These are phyloP conservation scores for Cyclotella choctawhatcheeana DNA, from an alignment of 108 stramenopile genomes.

Conservation along the genomic window DNA sequence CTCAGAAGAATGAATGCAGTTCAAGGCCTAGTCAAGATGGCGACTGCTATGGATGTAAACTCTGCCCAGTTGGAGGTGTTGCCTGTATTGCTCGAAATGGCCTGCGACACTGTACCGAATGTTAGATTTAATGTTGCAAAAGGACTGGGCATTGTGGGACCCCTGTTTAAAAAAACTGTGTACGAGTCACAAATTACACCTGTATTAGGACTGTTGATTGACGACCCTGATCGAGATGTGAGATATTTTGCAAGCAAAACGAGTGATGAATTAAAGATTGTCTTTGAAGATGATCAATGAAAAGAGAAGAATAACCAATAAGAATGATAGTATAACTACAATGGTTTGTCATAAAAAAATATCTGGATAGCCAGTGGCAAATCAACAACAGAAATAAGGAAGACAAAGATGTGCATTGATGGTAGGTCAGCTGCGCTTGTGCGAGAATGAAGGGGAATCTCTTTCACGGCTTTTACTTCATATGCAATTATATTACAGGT, in stretches of 20 bases:
- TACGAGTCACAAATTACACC: conserved; percentile 79
- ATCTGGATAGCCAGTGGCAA: too few relatives aligned
- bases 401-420: too few relatives aligned
- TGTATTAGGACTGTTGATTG: conserved; percentile 73
- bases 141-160: conserved; percentile 78
- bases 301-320: too few relatives aligned
- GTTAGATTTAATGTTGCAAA: conserved; percentile 97
- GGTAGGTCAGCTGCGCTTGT: too few relatives aligned
- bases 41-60: conserved; percentile 72
- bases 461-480: too few relatives aligned
- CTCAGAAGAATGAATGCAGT: conserved; percentile 91
- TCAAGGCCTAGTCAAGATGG: conserved; percentile 84
- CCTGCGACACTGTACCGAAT: conserved; percentile 94
- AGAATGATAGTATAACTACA: too few relatives aligned
- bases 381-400: too few relatives aligned
- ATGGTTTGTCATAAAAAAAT: too few relatives aligned
- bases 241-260: conserved; percentile 85
- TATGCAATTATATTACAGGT: too few relatives aligned
- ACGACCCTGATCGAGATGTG: conserved; percentile 93
- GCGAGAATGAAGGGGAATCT: too few relatives aligned
- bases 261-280: conserved; percentile 24
- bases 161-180: conserved; percentile 62
- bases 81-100: conserved; percentile 92
- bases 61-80: conserved; percentile 72
- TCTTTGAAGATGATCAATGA: conserved; percentile 13